Base-by-base conservation (phyloP, 2,329 filamentous ascomycete genomes). In the Drechslerella coelobrocha region DNA sequence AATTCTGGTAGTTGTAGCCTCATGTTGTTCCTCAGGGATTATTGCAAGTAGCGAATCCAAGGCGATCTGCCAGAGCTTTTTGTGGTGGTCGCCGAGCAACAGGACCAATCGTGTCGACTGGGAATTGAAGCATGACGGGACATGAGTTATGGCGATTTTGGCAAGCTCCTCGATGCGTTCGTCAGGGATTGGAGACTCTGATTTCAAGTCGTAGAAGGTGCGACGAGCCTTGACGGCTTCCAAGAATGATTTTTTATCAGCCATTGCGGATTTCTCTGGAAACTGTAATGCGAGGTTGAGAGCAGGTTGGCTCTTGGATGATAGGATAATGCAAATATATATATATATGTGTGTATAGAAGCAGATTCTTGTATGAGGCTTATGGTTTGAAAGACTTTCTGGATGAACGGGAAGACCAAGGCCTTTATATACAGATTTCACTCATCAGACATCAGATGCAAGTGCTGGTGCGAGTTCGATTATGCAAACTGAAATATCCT, bases 1-100 rank as follows among this genome's bases (percentile, higher is more conserved):
- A 68, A 88, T 76, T 74, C 81, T 82, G 59, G 74, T 75, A 73
- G 78, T 76, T 8, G 82, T 89, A 73, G 78, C 59, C 77, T 85
- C 80, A 82, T 85, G 92, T 75, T 81, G 68, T 19, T 48, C 83
- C 2, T 80, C 82, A 27, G 89, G 86, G 23, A 94, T 87, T 68
- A 92, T 84, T 21, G 82, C 81, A 81, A 88, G 86, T 66, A 93
- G 83, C 57, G 84, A 80, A 26, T 88, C 85, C 71, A 82, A 80
- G 61, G 86, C 84, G 68, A 91, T 83, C 78, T 91, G 88, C 93
- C 92, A 97, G 75, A 96, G 86, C 81, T 89, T 89, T 76, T 92
- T 87, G 82, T 97, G 92, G 79, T 96, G 89, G 72, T 84, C 85
- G 76, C 89, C 88, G 77, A 94, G 84, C 60, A 97, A 85, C 55